Percentiles rank a stretch among this genome's conserved stretches.
Evolutionary conservation across 106 monocot species (phyloP).

Genomic region (Dioscorea alata): DNA sequence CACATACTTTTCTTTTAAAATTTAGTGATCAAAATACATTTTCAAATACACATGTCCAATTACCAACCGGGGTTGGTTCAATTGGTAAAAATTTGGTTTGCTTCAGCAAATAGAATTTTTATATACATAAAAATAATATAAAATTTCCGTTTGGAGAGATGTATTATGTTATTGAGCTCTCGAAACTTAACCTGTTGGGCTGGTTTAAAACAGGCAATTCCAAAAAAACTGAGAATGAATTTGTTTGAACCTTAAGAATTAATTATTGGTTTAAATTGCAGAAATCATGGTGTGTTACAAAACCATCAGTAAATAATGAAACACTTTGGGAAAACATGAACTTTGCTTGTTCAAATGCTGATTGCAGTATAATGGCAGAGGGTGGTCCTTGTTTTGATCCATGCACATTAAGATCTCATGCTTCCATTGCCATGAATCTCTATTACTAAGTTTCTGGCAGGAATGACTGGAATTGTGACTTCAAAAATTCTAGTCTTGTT

Average conservation of each 20-base stretch:
- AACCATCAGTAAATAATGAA: conserved; percentile 6
- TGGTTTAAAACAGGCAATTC: too few species aligned
- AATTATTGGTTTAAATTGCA: background rate
- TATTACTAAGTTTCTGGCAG: conserved; percentile 1
- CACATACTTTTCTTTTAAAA: too few species aligned
- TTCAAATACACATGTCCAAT: too few species aligned
- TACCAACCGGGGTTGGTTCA: too few species aligned
- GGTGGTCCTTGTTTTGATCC: background rate
- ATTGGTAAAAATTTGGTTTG: too few species aligned
- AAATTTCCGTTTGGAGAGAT: too few species aligned
- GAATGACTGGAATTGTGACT: conserved; percentile 10
- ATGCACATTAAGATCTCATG: conserved; percentile 1
- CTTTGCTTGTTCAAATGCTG: conserved; percentile 4
- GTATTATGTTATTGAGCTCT: too few species aligned
- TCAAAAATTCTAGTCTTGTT: background rate
- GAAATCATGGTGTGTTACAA: conserved; percentile 6
- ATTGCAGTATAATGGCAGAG: background rate
- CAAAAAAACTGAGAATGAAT: background rate
- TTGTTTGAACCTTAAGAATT: background rate
- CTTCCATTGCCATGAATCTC: conserved; percentile 9
- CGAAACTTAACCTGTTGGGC: too few species aligned
- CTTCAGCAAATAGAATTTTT: too few species aligned
- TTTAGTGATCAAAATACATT: too few species aligned
- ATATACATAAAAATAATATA: too few species aligned
- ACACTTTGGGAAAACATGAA: conserved; percentile 3